Base-by-base conservation (phyloP, 352 stramenopile species). In the Phytophthora litchii region DNA sequence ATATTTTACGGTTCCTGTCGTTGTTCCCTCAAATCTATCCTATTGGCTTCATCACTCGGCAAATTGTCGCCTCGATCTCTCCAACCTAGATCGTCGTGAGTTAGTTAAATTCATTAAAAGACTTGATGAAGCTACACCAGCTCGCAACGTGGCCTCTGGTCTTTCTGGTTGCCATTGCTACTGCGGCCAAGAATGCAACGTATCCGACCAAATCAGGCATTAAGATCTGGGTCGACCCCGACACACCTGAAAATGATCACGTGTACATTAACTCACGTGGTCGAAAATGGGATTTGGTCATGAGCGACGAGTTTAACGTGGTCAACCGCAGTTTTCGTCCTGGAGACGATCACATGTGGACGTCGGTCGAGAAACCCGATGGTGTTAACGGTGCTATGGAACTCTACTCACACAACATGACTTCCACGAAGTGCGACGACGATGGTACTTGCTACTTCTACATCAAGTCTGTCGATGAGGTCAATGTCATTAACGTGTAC, bases 251-350 rank as follows among this genome's bases (percentile, higher is more conserved):
- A 13, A 48, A 68, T 10, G 32, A 55, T 5, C 61, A 70, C 7
- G 44, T 21, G 21, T 83, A 82, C 62, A 64, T 36, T 4, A 78
- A 45, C 10, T 80, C 72, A 3, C 76, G 76, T 12, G 69, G 77
- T 9, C 11, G 46, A 1, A 56, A 46, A 38, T 89, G 77, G 73
- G 52, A 89, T 14, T 63, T 96, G 2, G 78, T 94, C 23, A 97
- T 97, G 86, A 97, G 88, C 27, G 94, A 98, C 75, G 94, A 98
- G 70, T 98, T 98, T 68, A 88, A 98, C 66, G 76, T 82, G 51
- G 72, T 86, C 7, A 83, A 86, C 31, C 80, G 96, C 11, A 83
- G 58, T 16, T 98, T 99, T 69, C 50, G 68, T 16, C 92, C 97
- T 32, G 94, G 95, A 13, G 60, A 83, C 12, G 95, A 98, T 71